Percentiles rank a stretch among this genome's conserved stretches.
Evolutionary conservation across 768 basidiomycete genomes (phyloP).

Genomic region (Psilocybe tampanensis): DNA sequence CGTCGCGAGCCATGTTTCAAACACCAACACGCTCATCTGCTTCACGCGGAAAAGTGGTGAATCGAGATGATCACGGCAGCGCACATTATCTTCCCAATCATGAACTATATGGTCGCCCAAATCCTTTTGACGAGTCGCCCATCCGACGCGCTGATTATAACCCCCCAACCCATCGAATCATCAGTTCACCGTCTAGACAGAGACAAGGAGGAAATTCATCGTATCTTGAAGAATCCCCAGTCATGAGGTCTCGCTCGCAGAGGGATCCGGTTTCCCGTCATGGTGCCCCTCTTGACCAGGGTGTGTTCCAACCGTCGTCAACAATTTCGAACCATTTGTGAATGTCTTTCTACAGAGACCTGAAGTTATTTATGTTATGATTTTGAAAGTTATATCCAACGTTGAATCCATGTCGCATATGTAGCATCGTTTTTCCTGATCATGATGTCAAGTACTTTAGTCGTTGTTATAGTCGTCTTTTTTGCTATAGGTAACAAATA

Average conservation of each 20-base stretch:
- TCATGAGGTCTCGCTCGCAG: conserved; percentile 25
- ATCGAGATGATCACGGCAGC: conserved; percentile 24
- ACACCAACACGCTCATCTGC: conserved; percentile 56
- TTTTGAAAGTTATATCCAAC: background rate
- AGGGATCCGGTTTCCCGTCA: background rate
- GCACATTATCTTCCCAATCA: conserved; percentile 11
- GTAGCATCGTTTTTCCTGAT: background rate
- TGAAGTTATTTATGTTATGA: background rate
- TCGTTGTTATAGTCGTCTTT: background rate
- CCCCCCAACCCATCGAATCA: conserved; percentile 21
- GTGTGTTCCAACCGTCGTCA: background rate
- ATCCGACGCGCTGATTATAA: conserved; percentile 44
- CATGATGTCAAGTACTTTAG: background rate
- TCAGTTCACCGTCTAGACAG: background rate
- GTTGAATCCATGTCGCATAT: background rate
- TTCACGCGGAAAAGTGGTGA: conserved; percentile 23
- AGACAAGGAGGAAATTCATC: conserved; percentile 16
- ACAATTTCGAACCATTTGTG: background rate
- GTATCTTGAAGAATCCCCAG: conserved; percentile 36
- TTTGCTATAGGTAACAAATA: background rate
- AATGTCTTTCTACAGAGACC: background rate
- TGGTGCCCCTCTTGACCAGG: conserved; percentile 1
- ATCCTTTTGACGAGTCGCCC: conserved; percentile 54
- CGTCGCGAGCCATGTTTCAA: conserved; percentile 40
- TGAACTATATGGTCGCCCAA: conserved; percentile 26